Evolutionary conservation across 2,329 filamentous ascomycete species (phyloP), one percentile per base, ranked within the genome.

Genomic region (Xylaria sp.): DNA sequence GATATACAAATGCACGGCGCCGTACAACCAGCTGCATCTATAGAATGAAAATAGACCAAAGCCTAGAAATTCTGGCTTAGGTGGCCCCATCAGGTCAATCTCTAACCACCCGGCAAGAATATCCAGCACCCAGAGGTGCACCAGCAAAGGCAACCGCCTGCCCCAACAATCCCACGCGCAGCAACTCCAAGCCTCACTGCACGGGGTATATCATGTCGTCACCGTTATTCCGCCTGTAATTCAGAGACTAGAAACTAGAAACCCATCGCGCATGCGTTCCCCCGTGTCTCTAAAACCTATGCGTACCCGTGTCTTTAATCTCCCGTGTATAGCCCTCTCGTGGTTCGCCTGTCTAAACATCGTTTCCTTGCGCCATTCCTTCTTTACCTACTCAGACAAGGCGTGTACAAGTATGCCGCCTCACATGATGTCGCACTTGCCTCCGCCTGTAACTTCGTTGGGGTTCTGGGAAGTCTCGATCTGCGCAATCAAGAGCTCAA

Each of bases 391-490:
- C 14, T 43, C 37, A 55, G 23, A 38, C 37, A 23, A 4, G 1
- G 17, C 23, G 21, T 11, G 17, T 17, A 28, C 35, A n/a, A 31
- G 8, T 42, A 1, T 37, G 11, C 33, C 66, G 11, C 33, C 66
- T 84, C 83, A 99, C 95, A 99, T 98, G 71, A 97, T 77, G 59
- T 77, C 72, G 77, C 95, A 98, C 79, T 96, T 97, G 72, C 87
- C 87, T 60, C 89, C 90, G 59, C 88, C 89, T 25, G 92, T 83
- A 7, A 92, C 89, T 79, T 97, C 92, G 72, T 89, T 89, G 1
- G 94, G 94, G 75, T 96, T 96, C 79, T 96, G 91, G 25, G 90
- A 89, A 79, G 96, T 96, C 80, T 99, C 95, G 67, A 99, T 94
- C 82, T 98, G 92, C 51, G 86, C 92, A 72, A 99, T 93, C 82